Evolutionary conservation across 1,284 basidiomycete species (phyloP).

Genomic region (Leccinum griseonigrum): DNA sequence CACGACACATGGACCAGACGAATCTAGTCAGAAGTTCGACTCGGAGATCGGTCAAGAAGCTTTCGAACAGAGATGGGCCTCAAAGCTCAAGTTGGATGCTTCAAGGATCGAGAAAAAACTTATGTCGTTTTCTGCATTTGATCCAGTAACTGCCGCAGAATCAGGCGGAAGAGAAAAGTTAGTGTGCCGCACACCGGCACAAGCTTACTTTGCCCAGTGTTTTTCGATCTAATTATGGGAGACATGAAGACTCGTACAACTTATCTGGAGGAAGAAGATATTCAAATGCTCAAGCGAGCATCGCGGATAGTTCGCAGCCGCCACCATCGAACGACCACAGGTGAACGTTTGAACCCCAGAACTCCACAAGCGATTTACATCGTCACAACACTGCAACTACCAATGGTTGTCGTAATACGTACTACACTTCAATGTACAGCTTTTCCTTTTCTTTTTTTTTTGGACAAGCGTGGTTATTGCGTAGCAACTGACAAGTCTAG

Average conservation of each 20-base stretch:
- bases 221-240: slow-evolving; percentile 48
- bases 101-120: slow-evolving; percentile 32
- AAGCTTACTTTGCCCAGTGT: slow-evolving; percentile 26
- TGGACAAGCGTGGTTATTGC: no score
- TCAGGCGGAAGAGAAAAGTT: slow-evolving; percentile 31
- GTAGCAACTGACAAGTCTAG: no score
- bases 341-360: not conserved
- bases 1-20: slow-evolving; percentile 60
- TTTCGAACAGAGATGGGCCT: slow-evolving; percentile 54
- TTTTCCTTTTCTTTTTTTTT: no score
- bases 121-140: slow-evolving; percentile 24
- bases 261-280: slow-evolving; percentile 61
- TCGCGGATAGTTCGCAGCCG: slow-evolving; percentile 51
- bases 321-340: slow-evolving; percentile 51
- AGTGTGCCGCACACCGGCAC: slow-evolving; percentile 6
- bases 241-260: slow-evolving; percentile 46
- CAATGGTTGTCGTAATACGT: no score
- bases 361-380: no score
- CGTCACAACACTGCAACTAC: no score
- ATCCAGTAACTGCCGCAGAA: slow-evolving; percentile 29
- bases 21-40: slow-evolving; percentile 53
- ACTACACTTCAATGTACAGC: no score
- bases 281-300: slow-evolving; percentile 54
- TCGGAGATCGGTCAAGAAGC: slow-evolving; percentile 46
- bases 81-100: slow-evolving; percentile 33